Base-by-base conservation (phyloP, 2,329 filamentous ascomycete genomes). In the Akanthomyces uredinophilus region DNA sequence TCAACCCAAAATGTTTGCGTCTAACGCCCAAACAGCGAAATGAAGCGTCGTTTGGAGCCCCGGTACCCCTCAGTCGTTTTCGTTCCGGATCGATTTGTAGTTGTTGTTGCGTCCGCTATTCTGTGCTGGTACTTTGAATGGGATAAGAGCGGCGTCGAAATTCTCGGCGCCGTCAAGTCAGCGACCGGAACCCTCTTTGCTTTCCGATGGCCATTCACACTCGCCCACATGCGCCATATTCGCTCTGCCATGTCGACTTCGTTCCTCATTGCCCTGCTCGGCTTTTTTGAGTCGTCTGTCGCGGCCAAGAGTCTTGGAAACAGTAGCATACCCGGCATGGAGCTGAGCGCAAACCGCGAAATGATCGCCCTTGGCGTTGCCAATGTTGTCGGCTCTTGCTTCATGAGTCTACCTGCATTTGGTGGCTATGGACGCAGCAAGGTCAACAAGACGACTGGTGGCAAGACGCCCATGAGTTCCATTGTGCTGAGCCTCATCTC, bases 271-370 rank as follows among this genome's bases (percentile, higher is more conserved):
- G 92, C 93, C 0, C 81, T 99, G 27, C 86, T 99, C 0, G 95
- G 95, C n/a, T 99, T 99, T 76, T 99, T 99, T 69, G 95, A 99
- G 75, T 96, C 92, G 3, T 96, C 92, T 0, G 92, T 99, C 14
- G 95, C 95, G 1, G 95, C 95, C 41, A 98, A 98, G 76, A 94
- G 91, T 65, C 78, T 99, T 7, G 84, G 85, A 47, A 80, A 79
- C 56, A 85, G 88, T 65, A 85, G 85, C 11, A 88, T 97, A 37
- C 84, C 90, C 64, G 89, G 87, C 37, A 91, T 97, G 72, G 85
- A 89, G 58, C 81, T 97, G 47, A 96, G 92, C 71, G 86, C 95
- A 1, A 99, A 99, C 72, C 84, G 95, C 53, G 95, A 99, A 73
- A 86, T 99, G 66, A 91, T 98, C 56, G 94, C 95, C 0, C 81